Evolutionary conservation across 805 yeast genomes (phyloP), one percentile per base, ranked within the genome.

Genomic region (Sugiyamaella marilandica): DNA sequence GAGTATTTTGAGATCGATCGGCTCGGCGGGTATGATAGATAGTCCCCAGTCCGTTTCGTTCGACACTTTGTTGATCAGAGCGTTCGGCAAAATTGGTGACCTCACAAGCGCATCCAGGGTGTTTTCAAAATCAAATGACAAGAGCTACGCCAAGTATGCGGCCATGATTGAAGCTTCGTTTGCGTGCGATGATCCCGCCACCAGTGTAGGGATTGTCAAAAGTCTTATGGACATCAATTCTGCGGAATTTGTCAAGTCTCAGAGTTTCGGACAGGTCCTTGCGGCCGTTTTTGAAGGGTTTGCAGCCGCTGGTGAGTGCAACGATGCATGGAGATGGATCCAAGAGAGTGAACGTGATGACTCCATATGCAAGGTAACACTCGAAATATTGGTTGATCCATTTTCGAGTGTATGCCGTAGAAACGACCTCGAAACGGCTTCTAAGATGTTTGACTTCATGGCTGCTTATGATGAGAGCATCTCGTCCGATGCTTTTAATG

Each of bases 321-420:
- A 46, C 16, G 49, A 60, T 14, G 68, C 68, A 1, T 67, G 67
- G 68, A 49, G 47, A 7, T 67, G 70, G 69, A 49, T 65, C 18
- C 53, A 51, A 52, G 48, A 55, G 21, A 36, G 60, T 13, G 62
- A 60, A 13, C 21, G 31, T 3, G 66, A 65, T 45, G 41, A 26
- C 5, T 34, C 49, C 7, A 48, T 52, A 26, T 53, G 31, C 24
- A 43, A 58, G 10, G n/a, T 55, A 5, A 33, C 55, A 9, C 36
- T 54, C 11, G 32, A 36, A 2, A 36, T 65, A 10, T 18, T 67
- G 14, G 54, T 47, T 8, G 45, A 34, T 13, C 46, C 60, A n/a
- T 54, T 67, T 32, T 45, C 62, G 1, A 50, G 55, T 52, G 65
- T 58, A 13, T 57, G 59, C 26, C 47, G 33, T 1, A 51, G 51